These are phyloP conservation scores for Pisolithus marmoratus DNA, from an alignment of 768 basidiomycete species.

Conservation along the genomic window DNA sequence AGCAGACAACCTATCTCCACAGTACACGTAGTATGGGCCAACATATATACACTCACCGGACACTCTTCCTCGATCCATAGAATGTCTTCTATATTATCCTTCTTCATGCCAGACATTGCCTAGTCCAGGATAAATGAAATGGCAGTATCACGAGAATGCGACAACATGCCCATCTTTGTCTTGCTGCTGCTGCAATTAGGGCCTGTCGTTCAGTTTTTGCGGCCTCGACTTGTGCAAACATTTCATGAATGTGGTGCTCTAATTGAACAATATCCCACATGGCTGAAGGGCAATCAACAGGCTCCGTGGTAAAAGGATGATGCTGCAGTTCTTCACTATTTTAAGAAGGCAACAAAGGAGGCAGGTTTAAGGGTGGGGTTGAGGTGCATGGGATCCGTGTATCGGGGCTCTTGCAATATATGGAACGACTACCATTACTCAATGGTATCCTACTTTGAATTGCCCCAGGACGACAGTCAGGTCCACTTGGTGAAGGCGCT, in stretches of 20 bases:
- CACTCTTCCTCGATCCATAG: conserved; percentile 32
- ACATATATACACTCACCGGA: conserved; percentile 20
- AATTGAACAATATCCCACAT: conserved; percentile 24
- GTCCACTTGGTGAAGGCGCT: neutral
- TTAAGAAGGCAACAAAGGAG: neutral
- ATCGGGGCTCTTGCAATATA: neutral
- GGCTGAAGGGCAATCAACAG: conserved; percentile 3
- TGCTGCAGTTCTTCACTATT: neutral
- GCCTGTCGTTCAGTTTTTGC: conserved; percentile 34
- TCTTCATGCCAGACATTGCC: conserved; percentile 14
- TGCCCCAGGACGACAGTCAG: neutral
- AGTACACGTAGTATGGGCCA: neutral
- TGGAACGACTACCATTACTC: neutral
- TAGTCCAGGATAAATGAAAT: neutral
- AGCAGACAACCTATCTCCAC: conserved; percentile 24
- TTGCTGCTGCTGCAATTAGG: conserved; percentile 19
- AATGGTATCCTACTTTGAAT: neutral
- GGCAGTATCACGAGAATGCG: no score
- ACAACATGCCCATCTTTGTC: no score
- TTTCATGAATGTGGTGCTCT: conserved; percentile 38
- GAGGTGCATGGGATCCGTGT: neutral
- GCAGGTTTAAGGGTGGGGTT: neutral
- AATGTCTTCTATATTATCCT: no score
- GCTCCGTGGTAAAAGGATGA: neutral
- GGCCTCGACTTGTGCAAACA: conserved; percentile 33